Base-by-base conservation (phyloP, 306 rosid species). In the Carpinus viminea region DNA sequence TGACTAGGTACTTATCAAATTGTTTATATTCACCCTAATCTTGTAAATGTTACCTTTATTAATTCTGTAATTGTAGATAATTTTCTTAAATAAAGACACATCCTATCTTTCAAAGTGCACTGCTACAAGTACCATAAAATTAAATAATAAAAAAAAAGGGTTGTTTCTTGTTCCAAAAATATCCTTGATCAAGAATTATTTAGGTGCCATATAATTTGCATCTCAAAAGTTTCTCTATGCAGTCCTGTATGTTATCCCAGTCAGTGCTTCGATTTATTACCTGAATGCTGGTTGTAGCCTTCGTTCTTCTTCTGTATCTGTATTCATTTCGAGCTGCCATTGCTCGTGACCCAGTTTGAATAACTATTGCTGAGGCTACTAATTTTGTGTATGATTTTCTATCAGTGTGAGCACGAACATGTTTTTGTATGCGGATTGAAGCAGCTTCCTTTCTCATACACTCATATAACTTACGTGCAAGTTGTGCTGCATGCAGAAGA, bases 321-420 rank as follows among this genome's bases (percentile, higher is more conserved):
- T 43, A 88, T 65, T 86, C 96, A 70, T 92, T 88, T 72, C 93
- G 83, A 34, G 97, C 96, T n/a, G 89, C 90, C 85, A 92, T 86
- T 78, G 92, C 96, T 75, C 93, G 87, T 88, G 90, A 60, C 15
- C 96, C 95, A 20, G 97, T 90, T 73, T 92, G 97, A 83, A 92
- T 85, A 56, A 84, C 87, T 59, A 89, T 79, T 70, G 93, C 86
- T 31, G 93, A 86, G 48, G 85, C 90, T 82, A 83, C 89, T 76
- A 89, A 64, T 71, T 85, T 83, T 81, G 69, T 86, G 83, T 92
- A 92, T 73, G 83, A 20, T 70, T 75, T 83, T 82, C 91, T 86
- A 74, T 86, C 90, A 28, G 76, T 74, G 65, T 87, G 87, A 47
- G 90, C 84, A 1, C 93, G 93, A 20, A 69, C 89, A 72, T 90